Base-by-base conservation (phyloP, 257 asterid species). In the Penstemon davidsonii region DNA sequence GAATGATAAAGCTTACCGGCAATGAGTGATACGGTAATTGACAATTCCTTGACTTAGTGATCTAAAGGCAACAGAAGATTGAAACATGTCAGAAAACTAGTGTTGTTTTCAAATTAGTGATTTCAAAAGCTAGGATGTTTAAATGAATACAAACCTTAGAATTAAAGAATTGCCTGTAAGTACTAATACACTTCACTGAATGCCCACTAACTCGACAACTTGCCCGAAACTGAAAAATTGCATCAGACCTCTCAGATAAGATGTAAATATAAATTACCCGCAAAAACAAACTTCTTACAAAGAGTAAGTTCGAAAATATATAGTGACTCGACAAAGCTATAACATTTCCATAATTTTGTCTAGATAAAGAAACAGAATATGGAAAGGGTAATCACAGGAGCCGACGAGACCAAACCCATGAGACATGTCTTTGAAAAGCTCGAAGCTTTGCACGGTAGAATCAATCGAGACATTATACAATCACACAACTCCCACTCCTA, bases 111-210 rank as follows among this genome's bases (percentile, higher is more conserved):
- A 25, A 33, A 40, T 37, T 50, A 56, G 39, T 25, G 33, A 2
- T 25, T 25, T 25, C 33, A 25, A 25, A n/a, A n/a, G n/a, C 33
- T 7, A 60, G 11, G 33, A 52, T 64, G 40, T 25, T 11, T 40
- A 73, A 25, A 51, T 45, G 41, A 36, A 33, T 38, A 66, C 84
- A 60, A 68, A 92, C 97, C 97, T 87, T 80, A 5, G 79, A 72
- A 72, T 71, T 60, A 44, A 78, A 41, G 59, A 71, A 61, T 57
- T 66, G 83, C 70, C 81, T 78, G 68, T 74, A 73, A 71, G 79
- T 61, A 44, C 70, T 39, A 68, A 80, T 68, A 79, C 69, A 69
- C 79, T 82, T 89, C 38, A 64, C 71, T 2, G 85, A 78, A 71
- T 46, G 79, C 61, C 73, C 73, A 63, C 75, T 50, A 8, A 76